phyloP scores from a whole-genome alignment of 2,329 filamentous ascomycete species.

The Metarhizium humberi region DNA sequence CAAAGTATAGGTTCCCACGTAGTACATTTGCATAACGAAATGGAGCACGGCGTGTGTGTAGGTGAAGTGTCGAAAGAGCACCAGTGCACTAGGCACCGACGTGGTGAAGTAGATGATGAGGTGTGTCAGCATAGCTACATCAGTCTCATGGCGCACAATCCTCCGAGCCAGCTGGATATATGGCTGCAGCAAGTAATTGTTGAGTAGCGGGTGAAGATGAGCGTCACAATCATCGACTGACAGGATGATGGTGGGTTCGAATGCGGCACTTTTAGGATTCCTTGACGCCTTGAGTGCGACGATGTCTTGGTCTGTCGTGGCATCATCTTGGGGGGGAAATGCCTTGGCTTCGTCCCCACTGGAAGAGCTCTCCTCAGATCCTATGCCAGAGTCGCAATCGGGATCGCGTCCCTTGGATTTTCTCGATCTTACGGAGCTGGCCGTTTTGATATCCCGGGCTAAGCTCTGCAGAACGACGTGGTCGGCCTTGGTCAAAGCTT shows the following conservation, averaged over 20 bases:
- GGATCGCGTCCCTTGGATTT: neutral
- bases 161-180: slow-evolving; percentile 47
- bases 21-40: slow-evolving; percentile 55
- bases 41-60: slow-evolving; percentile 61
- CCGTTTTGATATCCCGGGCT: slow-evolving; percentile 24
- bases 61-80: slow-evolving; percentile 56
- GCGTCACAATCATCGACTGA: slow-evolving; percentile 29
- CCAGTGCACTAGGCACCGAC: slow-evolving; percentile 57
- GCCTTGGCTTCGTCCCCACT: slow-evolving; percentile 2
- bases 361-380: slow-evolving; percentile 3
- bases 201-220: slow-evolving; percentile 27
- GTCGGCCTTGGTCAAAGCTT: slow-evolving; percentile 32
- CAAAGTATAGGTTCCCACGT: slow-evolving; percentile 65
- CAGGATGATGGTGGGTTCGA: slow-evolving; percentile 38
- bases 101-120: slow-evolving; percentile 63
- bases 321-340: neutral
- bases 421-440: neutral
- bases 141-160: slow-evolving; percentile 56
- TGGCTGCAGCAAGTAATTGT: slow-evolving; percentile 44
- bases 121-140: slow-evolving; percentile 72
- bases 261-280: slow-evolving; percentile 28
- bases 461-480: slow-evolving; percentile 29
- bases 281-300: slow-evolving; percentile 30
- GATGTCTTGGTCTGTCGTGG: slow-evolving; percentile 12
- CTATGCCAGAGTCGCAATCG: slow-evolving; percentile 8